These are phyloP conservation scores for Neonectria punicea DNA, from an alignment of 2,329 filamentous ascomycete genomes.

Conservation along the genomic window DNA sequence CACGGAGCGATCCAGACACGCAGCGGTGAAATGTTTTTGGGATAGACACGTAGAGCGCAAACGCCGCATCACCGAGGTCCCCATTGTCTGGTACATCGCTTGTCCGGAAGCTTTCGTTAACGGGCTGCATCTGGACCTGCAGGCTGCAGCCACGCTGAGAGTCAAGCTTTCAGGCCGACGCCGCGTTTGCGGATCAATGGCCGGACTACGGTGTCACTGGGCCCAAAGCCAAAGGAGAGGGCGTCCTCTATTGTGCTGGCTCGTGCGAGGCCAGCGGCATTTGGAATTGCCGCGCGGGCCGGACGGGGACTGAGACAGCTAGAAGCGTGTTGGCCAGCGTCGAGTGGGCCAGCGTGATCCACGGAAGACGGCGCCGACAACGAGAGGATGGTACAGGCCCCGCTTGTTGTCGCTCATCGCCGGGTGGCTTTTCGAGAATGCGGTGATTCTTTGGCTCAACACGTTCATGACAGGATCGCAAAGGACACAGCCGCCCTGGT, in stretches of 20 bases:
- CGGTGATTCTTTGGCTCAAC: not conserved
- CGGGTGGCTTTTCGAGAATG: not conserved
- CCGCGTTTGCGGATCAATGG: not conserved
- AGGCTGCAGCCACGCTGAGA: slow-evolving; percentile 4
- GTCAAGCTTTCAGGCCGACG: not conserved
- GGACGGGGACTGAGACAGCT: slow-evolving; percentile 24
- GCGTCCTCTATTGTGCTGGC: slow-evolving; percentile 4
- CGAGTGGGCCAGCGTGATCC: slow-evolving; percentile 13
- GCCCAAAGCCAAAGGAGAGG: slow-evolving; percentile 5
- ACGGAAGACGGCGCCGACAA: slow-evolving; percentile 12
- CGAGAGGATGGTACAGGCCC: not conserved
- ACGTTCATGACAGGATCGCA: not conserved
- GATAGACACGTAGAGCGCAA: not conserved
- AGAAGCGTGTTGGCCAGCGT: slow-evolving; percentile 15
- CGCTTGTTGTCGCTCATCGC: slow-evolving; percentile 12
- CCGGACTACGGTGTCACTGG: slow-evolving; percentile 3
- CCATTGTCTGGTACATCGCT: slow-evolving; percentile 2
- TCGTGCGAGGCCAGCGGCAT: slow-evolving; percentile 8
- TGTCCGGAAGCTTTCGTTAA: slow-evolving; percentile 16
- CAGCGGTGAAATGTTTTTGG: not conserved
- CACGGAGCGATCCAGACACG: not conserved
- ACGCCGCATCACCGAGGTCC: not conserved
- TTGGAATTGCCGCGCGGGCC: slow-evolving; percentile 12
- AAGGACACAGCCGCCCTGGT: not conserved
- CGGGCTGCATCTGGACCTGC: slow-evolving; percentile 10